Evolutionary conservation across 2,329 filamentous ascomycete species (phyloP), one percentile per base, ranked within the genome.

Genomic region (Colletotrichum sp.): DNA sequence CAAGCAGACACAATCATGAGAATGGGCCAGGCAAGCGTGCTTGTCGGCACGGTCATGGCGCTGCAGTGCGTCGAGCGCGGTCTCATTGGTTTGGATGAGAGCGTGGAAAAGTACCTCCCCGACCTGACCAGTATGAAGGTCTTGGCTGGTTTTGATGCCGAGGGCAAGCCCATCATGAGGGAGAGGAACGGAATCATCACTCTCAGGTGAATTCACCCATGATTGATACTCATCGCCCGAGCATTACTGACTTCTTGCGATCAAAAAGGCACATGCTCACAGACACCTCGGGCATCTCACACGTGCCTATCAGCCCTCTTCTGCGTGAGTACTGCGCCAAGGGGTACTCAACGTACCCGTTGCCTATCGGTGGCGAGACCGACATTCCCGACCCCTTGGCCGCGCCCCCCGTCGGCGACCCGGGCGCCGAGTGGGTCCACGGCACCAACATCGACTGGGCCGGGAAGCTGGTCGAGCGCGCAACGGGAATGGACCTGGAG

Each of bases 1-100:
- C 34, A 55, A n/a, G 39, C 34, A 28, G 85, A 86, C 73, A 82
- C 84, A 52, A 80, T 85, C 12, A 61, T 86, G 15, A 84, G 74
- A 65, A 72, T 86, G 0, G 84, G 83, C 2, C 86, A 83, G 7
- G 82, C 80, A 2, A 85, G 82, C 52, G 88, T 87, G 76, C 80
- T 92, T 7, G 75, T 90, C 67, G 86, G 89, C 4, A 85, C 86
- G 2, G 86, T 92, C 66, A 87, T 90, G 6, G 86, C 86, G 1
- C 79, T 92, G 26, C 88, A 91, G 74, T 87, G 88, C 65, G 88
- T 92, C 4, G 90, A 92, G 39, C 84, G 87, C 8, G 89, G 88
- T 0, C 81, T 88, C 1, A 78, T 92, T 2, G 81, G 79, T 2
- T 82, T 92, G 0, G 85, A 87, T 10, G 86, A 85, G 6, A 86